Evolutionary conservation across 108 stramenopile species (phyloP).

Genomic region (Cyclostephanos invisitatus): DNA sequence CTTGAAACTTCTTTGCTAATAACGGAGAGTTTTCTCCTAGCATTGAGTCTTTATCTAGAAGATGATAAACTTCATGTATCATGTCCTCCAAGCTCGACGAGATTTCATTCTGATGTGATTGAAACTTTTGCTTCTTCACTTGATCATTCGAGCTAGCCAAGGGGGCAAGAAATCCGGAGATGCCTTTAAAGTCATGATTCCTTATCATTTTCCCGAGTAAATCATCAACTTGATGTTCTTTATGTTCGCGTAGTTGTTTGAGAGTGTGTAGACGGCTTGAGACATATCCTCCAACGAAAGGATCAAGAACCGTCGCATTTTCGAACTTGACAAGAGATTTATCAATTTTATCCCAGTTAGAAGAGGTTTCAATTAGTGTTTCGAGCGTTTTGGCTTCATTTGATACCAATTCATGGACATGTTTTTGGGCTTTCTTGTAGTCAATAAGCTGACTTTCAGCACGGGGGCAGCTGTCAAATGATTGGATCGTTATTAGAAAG

Average conservation of each 20-base stretch:
- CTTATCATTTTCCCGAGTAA: slow-evolving; percentile 38
- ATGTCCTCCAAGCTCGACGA: slow-evolving; percentile 15
- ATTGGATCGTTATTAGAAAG: slow-evolving; percentile 8
- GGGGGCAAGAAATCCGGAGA: slow-evolving; percentile 47
- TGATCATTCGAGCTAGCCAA: slow-evolving; percentile 51
- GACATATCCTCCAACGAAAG: slow-evolving; percentile 36
- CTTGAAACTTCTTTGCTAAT: slow-evolving; percentile 34
- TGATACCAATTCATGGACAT: slow-evolving; percentile 34
- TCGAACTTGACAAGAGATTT: slow-evolving; percentile 27
- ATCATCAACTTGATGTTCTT: slow-evolving; percentile 52
- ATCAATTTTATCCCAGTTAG: slow-evolving; percentile 58
- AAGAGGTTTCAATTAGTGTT: slow-evolving; percentile 34
- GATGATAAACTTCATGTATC: slow-evolving; percentile 3
- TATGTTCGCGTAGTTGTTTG: slow-evolving; percentile 41
- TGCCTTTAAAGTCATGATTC: slow-evolving; percentile 47
- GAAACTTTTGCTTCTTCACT: slow-evolving; percentile 50
- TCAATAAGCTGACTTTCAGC: slow-evolving; percentile 16
- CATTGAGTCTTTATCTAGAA: slow-evolving; percentile 15
- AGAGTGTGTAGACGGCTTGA: slow-evolving; percentile 35
- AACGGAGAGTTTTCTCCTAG: not conserved
- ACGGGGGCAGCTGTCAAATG: slow-evolving; percentile 5
- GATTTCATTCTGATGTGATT: slow-evolving; percentile 26
- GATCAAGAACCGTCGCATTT: slow-evolving; percentile 44
- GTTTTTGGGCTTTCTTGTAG: slow-evolving; percentile 10
- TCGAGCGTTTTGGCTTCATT: slow-evolving; percentile 40